These are phyloP conservation scores for Conticribra weissflogii DNA, from an alignment of 108 stramenopile genomes.

Conservation along the genomic window DNA sequence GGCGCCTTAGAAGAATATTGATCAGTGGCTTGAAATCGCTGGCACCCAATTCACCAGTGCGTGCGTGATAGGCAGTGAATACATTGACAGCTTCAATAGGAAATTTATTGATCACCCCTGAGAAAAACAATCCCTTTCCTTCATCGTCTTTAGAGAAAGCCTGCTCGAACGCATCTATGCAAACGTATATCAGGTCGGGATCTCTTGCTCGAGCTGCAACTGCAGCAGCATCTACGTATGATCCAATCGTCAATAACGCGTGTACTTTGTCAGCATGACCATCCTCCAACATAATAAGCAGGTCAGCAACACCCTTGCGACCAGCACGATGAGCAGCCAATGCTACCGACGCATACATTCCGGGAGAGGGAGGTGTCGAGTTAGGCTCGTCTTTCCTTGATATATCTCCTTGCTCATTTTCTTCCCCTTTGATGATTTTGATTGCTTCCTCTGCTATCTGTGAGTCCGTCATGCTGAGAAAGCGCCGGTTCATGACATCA, in stretches of 20 bases:
- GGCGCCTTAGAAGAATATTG: constrained; percentile 58
- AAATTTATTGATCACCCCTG: constrained; percentile 71
- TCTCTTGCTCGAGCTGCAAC: constrained; percentile 78
- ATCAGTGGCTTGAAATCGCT: constrained; percentile 59
- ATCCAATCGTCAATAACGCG: constrained; percentile 72
- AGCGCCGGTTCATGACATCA: background rate
- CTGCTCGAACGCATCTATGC: constrained; percentile 68
- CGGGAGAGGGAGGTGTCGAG: constrained; percentile 51
- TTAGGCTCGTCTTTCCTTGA: constrained; percentile 21
- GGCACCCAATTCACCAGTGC: constrained; percentile 16
- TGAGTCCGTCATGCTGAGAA: constrained; percentile 49
- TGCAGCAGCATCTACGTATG: constrained; percentile 76
- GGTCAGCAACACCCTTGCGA: constrained; percentile 75
- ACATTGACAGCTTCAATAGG: constrained; percentile 76
- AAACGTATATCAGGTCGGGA: constrained; percentile 70
- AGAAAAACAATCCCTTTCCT: constrained; percentile 49
- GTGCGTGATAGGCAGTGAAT: constrained; percentile 48
- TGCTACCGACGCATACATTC: constrained; percentile 82
- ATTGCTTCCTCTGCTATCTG: constrained; percentile 78
- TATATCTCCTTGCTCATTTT: constrained; percentile 9
- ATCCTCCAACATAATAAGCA: constrained; percentile 76
- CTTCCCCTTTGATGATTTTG: constrained; percentile 64
- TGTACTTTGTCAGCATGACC: constrained; percentile 84
- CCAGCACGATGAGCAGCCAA: constrained; percentile 77
- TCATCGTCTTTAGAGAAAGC: constrained; percentile 40